phyloP scores from a whole-genome alignment of 208 protist species.

The Acanthamoeba castellanii region DNA sequence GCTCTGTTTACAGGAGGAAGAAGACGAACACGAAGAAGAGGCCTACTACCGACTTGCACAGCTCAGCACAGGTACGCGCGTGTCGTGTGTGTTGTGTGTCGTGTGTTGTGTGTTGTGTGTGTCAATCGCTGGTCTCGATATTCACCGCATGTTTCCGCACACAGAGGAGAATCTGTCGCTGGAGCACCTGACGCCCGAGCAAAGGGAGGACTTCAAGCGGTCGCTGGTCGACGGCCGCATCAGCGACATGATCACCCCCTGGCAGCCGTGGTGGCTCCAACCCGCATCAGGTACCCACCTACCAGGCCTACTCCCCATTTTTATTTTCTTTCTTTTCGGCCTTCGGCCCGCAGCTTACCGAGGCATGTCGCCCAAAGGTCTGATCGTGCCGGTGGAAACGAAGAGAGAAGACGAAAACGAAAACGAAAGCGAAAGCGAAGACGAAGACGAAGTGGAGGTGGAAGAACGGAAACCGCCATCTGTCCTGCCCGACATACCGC shows the following conservation, averaged over 20 bases:
- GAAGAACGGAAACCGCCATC: not conserved
- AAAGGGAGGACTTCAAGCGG: conserved; percentile 26
- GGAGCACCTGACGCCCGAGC: conserved; percentile 24
- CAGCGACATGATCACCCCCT: conserved; percentile 1
- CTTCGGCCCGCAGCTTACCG: no score
- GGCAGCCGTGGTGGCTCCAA: conserved; percentile 38
- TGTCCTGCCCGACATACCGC: not conserved
- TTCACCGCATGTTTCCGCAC: not conserved
- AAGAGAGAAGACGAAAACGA: not conserved
- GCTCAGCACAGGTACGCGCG: not conserved
- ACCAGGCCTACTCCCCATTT: not conserved
- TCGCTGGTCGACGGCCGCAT: conserved; percentile 19
- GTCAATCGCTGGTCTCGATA: not conserved
- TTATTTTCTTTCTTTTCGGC: no score
- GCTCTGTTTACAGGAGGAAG: conserved; percentile 9
- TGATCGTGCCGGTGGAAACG: not conserved
- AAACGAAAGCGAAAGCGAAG: not conserved
- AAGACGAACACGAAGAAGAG: conserved; percentile 36
- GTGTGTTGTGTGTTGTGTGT: not conserved
- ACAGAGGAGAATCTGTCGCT: conserved; percentile 21
- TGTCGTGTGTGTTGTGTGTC: not conserved
- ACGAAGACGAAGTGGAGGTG: not conserved
- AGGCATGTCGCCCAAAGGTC: not conserved
- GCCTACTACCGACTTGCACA: conserved; percentile 33
- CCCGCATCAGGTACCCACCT: not conserved